Conservation (phyloP, 352 stramenopile genomes). For the Pythium apleroticum region DNA sequence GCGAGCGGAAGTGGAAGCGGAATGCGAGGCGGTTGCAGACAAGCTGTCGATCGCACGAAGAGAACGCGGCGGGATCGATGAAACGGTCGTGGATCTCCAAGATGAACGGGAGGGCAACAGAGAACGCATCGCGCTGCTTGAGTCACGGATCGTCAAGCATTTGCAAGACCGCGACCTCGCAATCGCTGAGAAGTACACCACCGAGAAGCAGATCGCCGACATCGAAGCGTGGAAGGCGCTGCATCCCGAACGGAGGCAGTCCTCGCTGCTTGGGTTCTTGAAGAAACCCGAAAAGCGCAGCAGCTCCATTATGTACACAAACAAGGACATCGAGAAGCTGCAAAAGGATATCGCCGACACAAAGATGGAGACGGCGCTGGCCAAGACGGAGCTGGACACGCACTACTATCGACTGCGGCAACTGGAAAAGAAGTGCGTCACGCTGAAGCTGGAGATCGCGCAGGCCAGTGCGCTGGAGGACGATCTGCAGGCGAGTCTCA, state of each 20-base stretch:
- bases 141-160: slow-evolving; percentile 75
- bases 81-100: slow-evolving; percentile 40
- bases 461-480: slow-evolving; percentile 63
- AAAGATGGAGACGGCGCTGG: slow-evolving; percentile 55
- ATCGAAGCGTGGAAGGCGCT: slow-evolving; percentile 52
- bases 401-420: slow-evolving; percentile 59
- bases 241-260: slow-evolving; percentile 26
- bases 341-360: slow-evolving; percentile 67
- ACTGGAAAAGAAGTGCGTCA: slow-evolving; percentile 56
- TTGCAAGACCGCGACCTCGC: slow-evolving; percentile 67
- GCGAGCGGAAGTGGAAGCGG: slow-evolving; percentile 44
- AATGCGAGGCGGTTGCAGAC: slow-evolving; percentile 49
- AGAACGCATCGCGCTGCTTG: slow-evolving; percentile 57
- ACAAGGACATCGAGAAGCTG: slow-evolving; percentile 62
- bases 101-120: slow-evolving; percentile 43
- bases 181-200: slow-evolving; percentile 73
- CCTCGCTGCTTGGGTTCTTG: slow-evolving; percentile 25
- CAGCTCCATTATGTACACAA: slow-evolving; percentile 24
- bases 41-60: slow-evolving; percentile 45
- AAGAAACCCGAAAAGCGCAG: slow-evolving; percentile 11
- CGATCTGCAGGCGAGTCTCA: slow-evolving; percentile 54
- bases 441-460: slow-evolving; percentile 64
- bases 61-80: slow-evolving; percentile 43
- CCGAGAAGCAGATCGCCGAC: slow-evolving; percentile 62
- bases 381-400: slow-evolving; percentile 59